Evolutionary conservation across 768 basidiomycete species (phyloP), one percentile per base, ranked within the genome.

Genomic region (Paxillus ammoniavirescens): DNA sequence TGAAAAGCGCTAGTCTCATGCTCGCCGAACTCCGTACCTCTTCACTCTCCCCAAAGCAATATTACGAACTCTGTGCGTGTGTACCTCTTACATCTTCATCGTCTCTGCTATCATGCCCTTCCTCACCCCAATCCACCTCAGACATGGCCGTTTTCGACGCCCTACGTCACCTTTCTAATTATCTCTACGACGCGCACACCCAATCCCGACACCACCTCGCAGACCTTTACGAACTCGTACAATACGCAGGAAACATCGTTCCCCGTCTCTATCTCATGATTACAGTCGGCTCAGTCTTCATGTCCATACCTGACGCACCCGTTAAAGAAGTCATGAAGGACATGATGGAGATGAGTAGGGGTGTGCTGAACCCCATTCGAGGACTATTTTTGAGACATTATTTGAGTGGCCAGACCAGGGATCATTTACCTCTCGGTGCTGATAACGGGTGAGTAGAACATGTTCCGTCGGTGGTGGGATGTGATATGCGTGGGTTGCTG

Each of bases 241-340:
- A 99, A 82, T 99, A 96, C 69, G 93, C 93, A 35, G 93, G 93
- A 67, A 96, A 95, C 69, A 95, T 97, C 69, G 87, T 96, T 46
- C 93, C 93, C 23, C 85, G 93, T 15, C 78, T 92, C 35, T 93
- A 98, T 73, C 90, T 98, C 65, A 98, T 99, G 97, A 97, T 98
- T 63, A 98, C 97, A 37, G 96, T 99, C 57, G 97, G 97, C 59
- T 92, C 96, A 1, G 95, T 98, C 35, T 99, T 98, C 79, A 98
- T 99, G 97, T 94, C 93, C 28, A 87, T 98, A 48, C 86, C 93
- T 2, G 96, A 97, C 54, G 95, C 96, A 9, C 96, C 96, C 4
- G 87, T 98, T 52, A 97, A 94, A 78, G 96, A 99, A 75, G 93
- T 99, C 57, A 99, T 98, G 96, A 98, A 97, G 79, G 97, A 99